Conservation (phyloP, 768 basidiomycete genomes). For the Leccinellum rugosiceps region DNA sequence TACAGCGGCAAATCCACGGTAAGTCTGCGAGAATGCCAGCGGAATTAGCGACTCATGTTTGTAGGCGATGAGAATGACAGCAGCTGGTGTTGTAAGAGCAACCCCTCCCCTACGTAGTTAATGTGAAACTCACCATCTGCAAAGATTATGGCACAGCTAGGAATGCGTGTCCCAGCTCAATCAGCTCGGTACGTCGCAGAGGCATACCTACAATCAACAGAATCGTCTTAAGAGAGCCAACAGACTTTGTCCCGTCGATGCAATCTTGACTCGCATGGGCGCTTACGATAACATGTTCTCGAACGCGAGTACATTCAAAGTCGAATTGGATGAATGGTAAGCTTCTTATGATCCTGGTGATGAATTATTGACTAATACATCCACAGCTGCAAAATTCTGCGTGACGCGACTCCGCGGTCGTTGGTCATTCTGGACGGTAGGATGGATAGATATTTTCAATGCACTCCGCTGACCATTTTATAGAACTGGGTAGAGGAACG, state of each 20-base stretch:
- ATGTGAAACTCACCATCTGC: conserved; percentile 3
- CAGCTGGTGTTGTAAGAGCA: conserved; percentile 73
- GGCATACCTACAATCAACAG: not conserved
- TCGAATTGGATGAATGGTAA: conserved; percentile 96
- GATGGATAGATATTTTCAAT: conserved; percentile 19
- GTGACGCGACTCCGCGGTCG: conserved; percentile 91
- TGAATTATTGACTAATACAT: not conserved
- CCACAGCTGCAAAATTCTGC: conserved; percentile 82
- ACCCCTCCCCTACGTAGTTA: not conserved
- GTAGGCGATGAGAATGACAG: conserved; percentile 92
- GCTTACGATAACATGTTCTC: conserved; percentile 98
- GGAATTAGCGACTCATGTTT: conserved; percentile 2
- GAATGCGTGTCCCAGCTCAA: conserved; percentile 90
- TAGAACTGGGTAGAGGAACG: conserved; percentile 93
- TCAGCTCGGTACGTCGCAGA: conserved; percentile 58
- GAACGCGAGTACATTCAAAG: conserved; percentile 94
- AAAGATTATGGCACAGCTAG: conserved; percentile 90
- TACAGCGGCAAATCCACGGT: conserved; percentile 76
- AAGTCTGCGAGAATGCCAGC: conserved; percentile 9
- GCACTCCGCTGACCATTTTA: conserved; percentile 8
- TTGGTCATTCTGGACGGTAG: conserved; percentile 92
- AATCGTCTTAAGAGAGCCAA: conserved; percentile 6
- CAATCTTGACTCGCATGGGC: conserved; percentile 96
- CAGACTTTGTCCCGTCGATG: conserved; percentile 85
- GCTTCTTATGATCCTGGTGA: not conserved